These are phyloP conservation scores for Peronosclerospora sorghi DNA, from an alignment of 352 stramenopile genomes.

Conservation along the genomic window DNA sequence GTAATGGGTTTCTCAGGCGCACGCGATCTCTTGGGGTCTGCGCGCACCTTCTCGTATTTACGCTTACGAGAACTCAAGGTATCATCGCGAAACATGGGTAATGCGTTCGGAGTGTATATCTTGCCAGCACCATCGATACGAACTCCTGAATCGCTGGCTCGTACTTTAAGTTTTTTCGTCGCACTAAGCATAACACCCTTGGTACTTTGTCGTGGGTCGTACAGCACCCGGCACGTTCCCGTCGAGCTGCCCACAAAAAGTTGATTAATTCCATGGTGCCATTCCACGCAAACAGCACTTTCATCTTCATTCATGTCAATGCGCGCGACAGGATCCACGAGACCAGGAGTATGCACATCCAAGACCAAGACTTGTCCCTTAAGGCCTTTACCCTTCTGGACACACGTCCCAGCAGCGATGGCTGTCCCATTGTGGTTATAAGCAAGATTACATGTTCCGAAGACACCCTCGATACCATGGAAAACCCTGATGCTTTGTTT, in stretches of 20 bases:
- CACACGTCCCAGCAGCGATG: conserved; percentile 53
- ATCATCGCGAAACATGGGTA: conserved; percentile 79
- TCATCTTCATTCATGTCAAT: conserved; percentile 72
- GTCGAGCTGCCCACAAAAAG: conserved; percentile 66
- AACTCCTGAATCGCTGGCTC: conserved; percentile 39
- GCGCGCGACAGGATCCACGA: conserved; percentile 37
- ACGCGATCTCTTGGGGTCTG: conserved; percentile 64
- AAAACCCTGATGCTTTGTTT: conserved; percentile 55
- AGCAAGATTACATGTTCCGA: conserved; percentile 66
- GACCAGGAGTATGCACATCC: conserved; percentile 52
- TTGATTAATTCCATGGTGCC: conserved; percentile 77
- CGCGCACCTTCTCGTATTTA: conserved; percentile 56
- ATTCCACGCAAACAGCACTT: conserved; percentile 75
- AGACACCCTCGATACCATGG: conserved; percentile 46
- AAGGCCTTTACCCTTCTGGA: conserved; percentile 50
- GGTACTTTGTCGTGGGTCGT: conserved; percentile 54
- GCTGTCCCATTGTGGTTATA: conserved; percentile 70
- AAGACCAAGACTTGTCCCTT: conserved; percentile 57
- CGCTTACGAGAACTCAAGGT: conserved; percentile 41
- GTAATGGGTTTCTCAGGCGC: conserved; percentile 66
- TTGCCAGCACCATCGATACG: conserved; percentile 60
- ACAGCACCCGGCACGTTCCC: conserved; percentile 53
- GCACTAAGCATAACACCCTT: conserved; percentile 75
- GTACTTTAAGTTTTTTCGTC: conserved; percentile 66
- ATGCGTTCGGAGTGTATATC: conserved; percentile 63